Conservation (phyloP, 2,329 filamentous ascomycete genomes). For the Fonsecaea monophora region DNA sequence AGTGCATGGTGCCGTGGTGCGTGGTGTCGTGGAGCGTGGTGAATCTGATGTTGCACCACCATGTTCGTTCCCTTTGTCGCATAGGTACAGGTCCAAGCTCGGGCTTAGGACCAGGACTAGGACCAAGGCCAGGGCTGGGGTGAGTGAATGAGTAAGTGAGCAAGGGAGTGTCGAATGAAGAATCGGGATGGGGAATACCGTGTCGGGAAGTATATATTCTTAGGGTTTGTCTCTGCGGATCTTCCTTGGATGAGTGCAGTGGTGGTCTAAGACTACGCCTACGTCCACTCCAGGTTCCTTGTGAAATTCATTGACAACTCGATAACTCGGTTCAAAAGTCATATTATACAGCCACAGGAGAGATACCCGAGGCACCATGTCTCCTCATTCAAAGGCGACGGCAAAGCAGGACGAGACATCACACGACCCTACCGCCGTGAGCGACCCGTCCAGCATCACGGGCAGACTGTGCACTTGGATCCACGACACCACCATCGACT, state of each 20-base stretch:
- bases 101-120: not conserved
- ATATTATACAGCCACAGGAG: not conserved
- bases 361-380: not conserved
- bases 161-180: not conserved
- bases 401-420: not conserved
- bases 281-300: not conserved
- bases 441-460: conserved; percentile 29
- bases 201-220: not conserved
- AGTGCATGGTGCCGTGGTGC: no score
- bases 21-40: no score
- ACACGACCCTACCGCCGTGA: conserved; percentile 4
- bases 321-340: no score
- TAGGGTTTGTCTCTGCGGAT: not conserved
- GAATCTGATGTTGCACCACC: not conserved
- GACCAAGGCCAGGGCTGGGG: no score
- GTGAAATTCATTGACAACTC: not conserved
- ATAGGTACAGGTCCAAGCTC: not conserved
- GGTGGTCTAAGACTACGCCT: not conserved
- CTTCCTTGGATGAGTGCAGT: not conserved
- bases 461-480: conserved; percentile 45
- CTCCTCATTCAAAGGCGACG: not conserved
- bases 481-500: conserved; percentile 36
- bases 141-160: no score
- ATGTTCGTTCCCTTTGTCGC: not conserved
- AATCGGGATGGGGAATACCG: not conserved